A percentile compares a stretch with the other conserved stretches of the same genome.
These are phyloP conservation scores for Rhizophagus sp. DNA, from an alignment of 192 early-diverging fungal genomes.

Conservation along the genomic window DNA sequence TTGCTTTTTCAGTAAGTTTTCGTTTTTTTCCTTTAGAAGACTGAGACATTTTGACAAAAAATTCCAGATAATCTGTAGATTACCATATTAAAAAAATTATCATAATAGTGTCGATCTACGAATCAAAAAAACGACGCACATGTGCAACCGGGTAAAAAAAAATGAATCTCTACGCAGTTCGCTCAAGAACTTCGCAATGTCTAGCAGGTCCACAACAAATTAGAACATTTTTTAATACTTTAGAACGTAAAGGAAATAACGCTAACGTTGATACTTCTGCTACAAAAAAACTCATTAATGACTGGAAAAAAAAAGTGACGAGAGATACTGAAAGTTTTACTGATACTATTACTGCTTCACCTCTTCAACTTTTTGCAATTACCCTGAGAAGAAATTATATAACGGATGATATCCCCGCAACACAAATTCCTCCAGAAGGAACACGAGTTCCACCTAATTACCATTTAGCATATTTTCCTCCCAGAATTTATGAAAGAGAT, in stretches of 20 bases:
- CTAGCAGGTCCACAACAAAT: not conserved
- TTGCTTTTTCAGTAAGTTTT: not conserved
- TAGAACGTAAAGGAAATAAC: not conserved
- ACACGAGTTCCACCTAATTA: conserved; percentile 67
- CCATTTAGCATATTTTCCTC: conserved; percentile 81
- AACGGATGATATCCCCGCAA: not conserved
- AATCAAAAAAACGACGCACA: not conserved
- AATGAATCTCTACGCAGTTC: not conserved
- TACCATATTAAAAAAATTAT: too few relatives aligned
- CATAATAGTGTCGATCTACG: too few relatives aligned
- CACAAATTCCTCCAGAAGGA: conserved; percentile 22
- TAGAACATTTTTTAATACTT: not conserved
- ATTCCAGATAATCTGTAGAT: too few relatives aligned
- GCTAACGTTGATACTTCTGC: too few relatives aligned
- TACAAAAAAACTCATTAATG: not conserved
- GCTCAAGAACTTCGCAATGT: not conserved
- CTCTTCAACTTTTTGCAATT: conserved; percentile 16
- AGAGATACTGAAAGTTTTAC: not conserved
- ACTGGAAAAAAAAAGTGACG: not conserved
- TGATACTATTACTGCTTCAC: conserved; percentile 9
- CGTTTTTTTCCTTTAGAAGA: not conserved
- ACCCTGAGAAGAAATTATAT: conserved; percentile 17
- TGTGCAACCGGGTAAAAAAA: not conserved
- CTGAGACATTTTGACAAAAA: too few relatives aligned
- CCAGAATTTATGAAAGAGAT: conserved; percentile 60